A percentile compares a stretch with the other conserved stretches of the same genome.
Evolutionary conservation across 495 filamentous ascomycete species (phyloP).

Genomic region (Oidiodendron maius): DNA sequence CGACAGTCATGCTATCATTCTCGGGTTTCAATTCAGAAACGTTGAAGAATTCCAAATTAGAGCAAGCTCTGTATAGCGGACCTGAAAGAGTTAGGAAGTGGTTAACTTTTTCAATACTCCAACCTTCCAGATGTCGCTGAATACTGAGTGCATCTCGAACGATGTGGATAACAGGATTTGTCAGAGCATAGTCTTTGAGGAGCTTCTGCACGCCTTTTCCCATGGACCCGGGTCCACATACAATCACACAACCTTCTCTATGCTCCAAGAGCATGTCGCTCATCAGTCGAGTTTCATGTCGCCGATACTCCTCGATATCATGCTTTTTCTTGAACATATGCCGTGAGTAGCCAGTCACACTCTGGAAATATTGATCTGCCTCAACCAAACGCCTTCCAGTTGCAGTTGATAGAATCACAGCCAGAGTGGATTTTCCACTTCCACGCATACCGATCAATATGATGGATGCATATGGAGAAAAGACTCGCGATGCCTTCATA

Average conservation of each 20-base stretch:
- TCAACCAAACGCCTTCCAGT: constrained; percentile 66
- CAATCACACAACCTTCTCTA: constrained; percentile 60
- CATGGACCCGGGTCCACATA: constrained; percentile 44
- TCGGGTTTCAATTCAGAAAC: constrained; percentile 39
- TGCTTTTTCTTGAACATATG: constrained; percentile 47
- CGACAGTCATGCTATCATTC: constrained; percentile 22
- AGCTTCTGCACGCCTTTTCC: constrained; percentile 50
- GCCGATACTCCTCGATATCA: constrained; percentile 52
- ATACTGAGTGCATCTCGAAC: constrained; percentile 63
- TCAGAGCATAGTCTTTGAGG: constrained; percentile 46
- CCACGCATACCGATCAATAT: constrained; percentile 70
- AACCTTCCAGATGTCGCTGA: constrained; percentile 44
- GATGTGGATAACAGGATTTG: constrained; percentile 67
- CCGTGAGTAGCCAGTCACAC: constrained; percentile 54
- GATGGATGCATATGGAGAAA: constrained; percentile 58
- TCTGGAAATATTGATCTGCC: constrained; percentile 60
- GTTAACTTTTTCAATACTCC: constrained; percentile 47
- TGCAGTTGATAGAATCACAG: constrained; percentile 64
- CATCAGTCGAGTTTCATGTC: constrained; percentile 55
- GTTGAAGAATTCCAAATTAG: constrained; percentile 76
- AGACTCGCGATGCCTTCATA: constrained; percentile 21
- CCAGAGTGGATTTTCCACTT: constrained; percentile 70
- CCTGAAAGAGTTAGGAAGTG: constrained; percentile 41
- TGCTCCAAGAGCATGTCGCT: constrained; percentile 60
- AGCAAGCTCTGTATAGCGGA: constrained; percentile 51